Base-by-base conservation (phyloP, 2,329 filamentous ascomycete genomes). In the Talaromyces sp. region DNA sequence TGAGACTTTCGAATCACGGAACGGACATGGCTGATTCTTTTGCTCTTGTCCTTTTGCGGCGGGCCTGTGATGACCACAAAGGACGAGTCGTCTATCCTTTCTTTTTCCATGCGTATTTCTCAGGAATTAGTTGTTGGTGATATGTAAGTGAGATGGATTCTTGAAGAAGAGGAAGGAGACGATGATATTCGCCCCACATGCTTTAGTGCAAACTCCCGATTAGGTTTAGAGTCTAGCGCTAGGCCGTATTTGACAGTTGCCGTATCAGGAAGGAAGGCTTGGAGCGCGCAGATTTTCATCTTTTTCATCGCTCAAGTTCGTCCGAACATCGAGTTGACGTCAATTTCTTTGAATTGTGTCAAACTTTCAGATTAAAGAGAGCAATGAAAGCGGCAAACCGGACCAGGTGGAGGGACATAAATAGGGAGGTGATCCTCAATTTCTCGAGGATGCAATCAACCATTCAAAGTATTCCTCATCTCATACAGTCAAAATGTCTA, bases 41-140 rank as follows among this genome's bases (percentile, higher is more conserved):
- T 51, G 11, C 59, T 65, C 5, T 68, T 68, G 34, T 58, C 65
- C 58, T 64, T 36, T 34, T 69, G 59, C n/a, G 69, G 69, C 13
- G 69, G 58, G 31, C 68, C 69, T 25, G 68, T 70, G 7, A 66
- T 65, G 15, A 70, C 53, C 38, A 70, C 65, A 63, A 70, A 70
- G 13, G 68, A 65, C 22, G 66, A 56, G 58, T 62, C 58, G 40
- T 40, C 25, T 13, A 56, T 49, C 10, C 19, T 38, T 0, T 58
- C 56, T 22, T n/a, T 38, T 59, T 31, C 40, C 22, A 19, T 34
- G 8, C 60, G 65, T 68, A 36, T 45, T 22, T 36, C n/a, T 25
- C 7, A 11, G 1, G 1, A 22, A 22, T 19, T 13, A 25, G 6
- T n/a, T 34, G 31, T 22, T 36, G n/a, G 31, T 56, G 31, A 25